Evolutionary conservation across 345 rosid genomes (phyloP).

Genomic region (Aurinia saxatilis): DNA sequence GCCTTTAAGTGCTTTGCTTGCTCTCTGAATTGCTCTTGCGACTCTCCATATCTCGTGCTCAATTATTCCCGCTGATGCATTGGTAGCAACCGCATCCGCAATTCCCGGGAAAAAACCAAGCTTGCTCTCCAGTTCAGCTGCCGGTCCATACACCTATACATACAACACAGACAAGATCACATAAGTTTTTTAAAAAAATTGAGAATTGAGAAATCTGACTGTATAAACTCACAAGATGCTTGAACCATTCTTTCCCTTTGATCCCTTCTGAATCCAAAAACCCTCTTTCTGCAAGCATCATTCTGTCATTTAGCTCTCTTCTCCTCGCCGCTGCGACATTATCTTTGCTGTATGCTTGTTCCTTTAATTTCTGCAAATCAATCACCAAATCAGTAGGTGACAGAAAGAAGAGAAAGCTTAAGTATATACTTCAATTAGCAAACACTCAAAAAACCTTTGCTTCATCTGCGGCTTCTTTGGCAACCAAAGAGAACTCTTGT

Average conservation of each 20-base stretch:
- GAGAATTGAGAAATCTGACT: background rate
- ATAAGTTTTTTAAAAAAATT: background rate
- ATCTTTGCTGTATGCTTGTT: constrained; percentile 20
- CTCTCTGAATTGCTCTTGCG: constrained; percentile 79
- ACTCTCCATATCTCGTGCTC: constrained; percentile 91
- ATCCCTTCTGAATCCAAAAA: constrained; percentile 77
- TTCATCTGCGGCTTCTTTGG: constrained; percentile 50
- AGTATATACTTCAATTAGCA: background rate
- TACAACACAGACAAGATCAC: background rate
- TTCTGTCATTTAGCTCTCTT: constrained; percentile 68
- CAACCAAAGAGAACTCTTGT: constrained; percentile 48
- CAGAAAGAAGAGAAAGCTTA: background rate
- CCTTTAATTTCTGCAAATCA: constrained; percentile 44
- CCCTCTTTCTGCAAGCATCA: constrained; percentile 92
- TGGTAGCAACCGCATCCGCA: constrained; percentile 54
- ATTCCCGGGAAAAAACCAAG: constrained; percentile 73
- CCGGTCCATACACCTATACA: constrained; percentile 74
- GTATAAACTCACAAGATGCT: constrained; percentile 72
- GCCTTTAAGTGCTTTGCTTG: constrained; percentile 70
- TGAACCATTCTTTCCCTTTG: constrained; percentile 77
- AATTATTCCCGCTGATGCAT: constrained; percentile 26
- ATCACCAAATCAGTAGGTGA: background rate
- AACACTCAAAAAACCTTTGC: constrained; percentile 38
- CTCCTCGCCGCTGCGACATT: constrained; percentile 27
- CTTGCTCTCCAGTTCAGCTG: constrained; percentile 43